Percentiles rank a stretch among this genome's conserved stretches.
These are phyloP conservation scores for Lachnellula occidentalis DNA, from an alignment of 2,329 filamentous ascomycete genomes.

Conservation along the genomic window DNA sequence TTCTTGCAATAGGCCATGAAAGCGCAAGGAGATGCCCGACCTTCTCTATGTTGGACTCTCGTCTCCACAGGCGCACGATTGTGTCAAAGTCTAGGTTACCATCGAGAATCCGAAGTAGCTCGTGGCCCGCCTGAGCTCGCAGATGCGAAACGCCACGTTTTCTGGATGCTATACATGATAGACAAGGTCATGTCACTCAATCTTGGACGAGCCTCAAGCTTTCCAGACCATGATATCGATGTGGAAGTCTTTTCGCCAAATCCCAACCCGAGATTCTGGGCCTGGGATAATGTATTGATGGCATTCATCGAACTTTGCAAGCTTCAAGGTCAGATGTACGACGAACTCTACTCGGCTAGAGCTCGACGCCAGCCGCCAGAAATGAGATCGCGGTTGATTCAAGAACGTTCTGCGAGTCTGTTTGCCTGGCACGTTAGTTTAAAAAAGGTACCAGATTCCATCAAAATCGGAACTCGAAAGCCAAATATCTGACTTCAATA, in stretches of 20 bases:
- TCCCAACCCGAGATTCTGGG: slow-evolving; percentile 1
- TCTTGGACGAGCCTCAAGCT: slow-evolving; percentile 13
- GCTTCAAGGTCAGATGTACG: slow-evolving; percentile 13
- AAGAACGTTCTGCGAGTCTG: slow-evolving; percentile 5
- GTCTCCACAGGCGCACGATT: slow-evolving; percentile 13
- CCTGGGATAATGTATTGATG: slow-evolving; percentile 12
- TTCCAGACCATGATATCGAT: slow-evolving; percentile 16
- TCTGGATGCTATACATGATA: slow-evolving; percentile 19
- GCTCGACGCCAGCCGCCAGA: slow-evolving; percentile 5
- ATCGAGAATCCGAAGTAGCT: slow-evolving; percentile 11
- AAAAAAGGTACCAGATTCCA: slow-evolving; percentile 5
- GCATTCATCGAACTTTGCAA: slow-evolving; percentile 7
- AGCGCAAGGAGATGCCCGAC: slow-evolving; percentile 12
- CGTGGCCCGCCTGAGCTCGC: slow-evolving; percentile 6
- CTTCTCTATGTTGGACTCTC: slow-evolving; percentile 15
- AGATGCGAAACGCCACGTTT: slow-evolving; percentile 13
- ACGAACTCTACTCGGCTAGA: slow-evolving; percentile 11
- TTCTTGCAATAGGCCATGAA: slow-evolving; percentile 9
- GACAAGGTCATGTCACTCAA: slow-evolving; percentile 16
- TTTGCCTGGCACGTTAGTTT: slow-evolving; percentile 7
- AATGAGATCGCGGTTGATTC: slow-evolving; percentile 4
- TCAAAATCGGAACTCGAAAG: background rate
- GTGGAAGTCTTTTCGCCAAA: slow-evolving; percentile 8
- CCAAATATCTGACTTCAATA: background rate
- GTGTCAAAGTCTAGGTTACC: slow-evolving; percentile 15